Conservation (phyloP, 345 rosid genomes). For the Mercurialis annua region DNA sequence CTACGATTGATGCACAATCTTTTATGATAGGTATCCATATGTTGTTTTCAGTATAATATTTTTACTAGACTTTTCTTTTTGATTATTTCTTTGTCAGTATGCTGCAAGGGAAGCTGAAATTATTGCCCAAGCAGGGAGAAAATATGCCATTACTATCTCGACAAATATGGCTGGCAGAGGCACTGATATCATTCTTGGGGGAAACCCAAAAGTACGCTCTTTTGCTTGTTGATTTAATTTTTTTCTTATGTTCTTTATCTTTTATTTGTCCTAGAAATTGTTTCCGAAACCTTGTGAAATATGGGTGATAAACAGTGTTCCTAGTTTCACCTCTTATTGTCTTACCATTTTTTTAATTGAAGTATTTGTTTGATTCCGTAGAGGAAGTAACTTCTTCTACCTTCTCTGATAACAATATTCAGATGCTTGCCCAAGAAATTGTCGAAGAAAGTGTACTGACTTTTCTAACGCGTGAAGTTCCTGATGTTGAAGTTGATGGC, state of each 20-base stretch:
- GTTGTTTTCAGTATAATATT: neutral
- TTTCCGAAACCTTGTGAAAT: neutral
- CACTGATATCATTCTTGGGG: conserved; percentile 92
- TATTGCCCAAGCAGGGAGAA: conserved; percentile 92
- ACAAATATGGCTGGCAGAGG: conserved; percentile 99
- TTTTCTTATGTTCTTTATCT: neutral
- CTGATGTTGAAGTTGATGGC: conserved; percentile 44
- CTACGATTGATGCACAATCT: conserved; percentile 6
- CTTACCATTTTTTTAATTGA: conserved; percentile 6
- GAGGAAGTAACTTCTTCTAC: conserved; percentile 11
- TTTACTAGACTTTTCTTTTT: conserved; percentile 15
- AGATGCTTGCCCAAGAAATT: conserved; percentile 93
- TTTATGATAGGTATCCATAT: neutral
- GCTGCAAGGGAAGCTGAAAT: conserved; percentile 95
- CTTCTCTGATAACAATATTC: conserved; percentile 24
- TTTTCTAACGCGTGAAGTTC: conserved; percentile 61
- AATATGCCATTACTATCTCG: conserved; percentile 88
- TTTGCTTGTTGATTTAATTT: conserved; percentile 16
- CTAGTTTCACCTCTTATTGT: neutral
- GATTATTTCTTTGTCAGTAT: conserved; percentile 47
- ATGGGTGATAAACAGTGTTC: conserved; percentile 8
- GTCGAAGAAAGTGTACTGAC: conserved; percentile 75
- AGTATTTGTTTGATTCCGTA: conserved; percentile 13
- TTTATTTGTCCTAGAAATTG: neutral
- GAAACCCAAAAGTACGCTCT: conserved; percentile 77